Conservation (phyloP, 331 rosid species). For the Pyrus hybrid region DNA sequence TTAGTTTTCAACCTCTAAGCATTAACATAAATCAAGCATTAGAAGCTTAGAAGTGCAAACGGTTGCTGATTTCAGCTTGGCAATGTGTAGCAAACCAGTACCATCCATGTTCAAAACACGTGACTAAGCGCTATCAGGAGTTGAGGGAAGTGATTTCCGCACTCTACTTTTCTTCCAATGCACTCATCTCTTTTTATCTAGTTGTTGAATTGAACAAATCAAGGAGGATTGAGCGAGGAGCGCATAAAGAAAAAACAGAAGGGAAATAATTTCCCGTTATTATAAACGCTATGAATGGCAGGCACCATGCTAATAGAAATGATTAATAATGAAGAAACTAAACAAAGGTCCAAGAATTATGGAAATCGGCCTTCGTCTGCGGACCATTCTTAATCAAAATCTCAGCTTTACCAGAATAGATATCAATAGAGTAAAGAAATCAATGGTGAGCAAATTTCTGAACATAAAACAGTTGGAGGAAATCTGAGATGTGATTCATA, state of each 20-base stretch:
- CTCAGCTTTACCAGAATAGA: not conserved
- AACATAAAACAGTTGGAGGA: constrained; percentile 1
- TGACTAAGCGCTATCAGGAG: too few relatives aligned
- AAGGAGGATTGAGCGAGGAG: not conserved
- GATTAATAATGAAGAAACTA: not conserved
- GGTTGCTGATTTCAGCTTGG: too few relatives aligned
- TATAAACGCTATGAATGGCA: too few relatives aligned
- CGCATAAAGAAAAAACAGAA: not conserved
- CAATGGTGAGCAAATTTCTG: not conserved
- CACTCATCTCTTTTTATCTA: not conserved
- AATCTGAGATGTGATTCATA: not conserved
- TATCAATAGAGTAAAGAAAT: not conserved
- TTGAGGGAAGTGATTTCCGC: not conserved
- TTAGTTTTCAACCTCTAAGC: too few relatives aligned
- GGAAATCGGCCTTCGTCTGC: not conserved
- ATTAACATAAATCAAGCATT: too few relatives aligned
- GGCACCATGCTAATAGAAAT: not conserved
- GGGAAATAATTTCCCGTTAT: not conserved
- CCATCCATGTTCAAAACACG: too few relatives aligned
- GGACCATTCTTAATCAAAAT: not conserved
- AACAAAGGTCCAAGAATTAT: not conserved
- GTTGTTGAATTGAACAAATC: not conserved
- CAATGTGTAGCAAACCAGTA: too few relatives aligned
- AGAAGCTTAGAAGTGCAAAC: too few relatives aligned
- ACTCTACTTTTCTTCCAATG: too few relatives aligned